Conservation (phyloP, 192 early-diverging fungal species). For the Glomus cerebriforme region DNA sequence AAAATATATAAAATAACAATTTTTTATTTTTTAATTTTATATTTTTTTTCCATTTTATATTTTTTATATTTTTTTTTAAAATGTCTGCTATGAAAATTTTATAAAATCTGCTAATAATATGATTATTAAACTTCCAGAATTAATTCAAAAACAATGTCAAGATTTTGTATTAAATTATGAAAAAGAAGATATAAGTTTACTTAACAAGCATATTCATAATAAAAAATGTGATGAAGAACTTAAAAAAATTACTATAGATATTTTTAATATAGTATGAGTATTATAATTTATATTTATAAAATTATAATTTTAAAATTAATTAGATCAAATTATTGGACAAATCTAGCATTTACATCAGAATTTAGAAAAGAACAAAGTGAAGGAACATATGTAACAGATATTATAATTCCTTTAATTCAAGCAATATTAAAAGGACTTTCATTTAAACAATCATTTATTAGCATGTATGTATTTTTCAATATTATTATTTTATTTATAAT, state of each 20-base stretch:
- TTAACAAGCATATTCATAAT: background rate
- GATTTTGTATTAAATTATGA: background rate
- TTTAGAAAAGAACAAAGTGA: conserved; percentile 9
- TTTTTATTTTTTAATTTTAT: too few species aligned
- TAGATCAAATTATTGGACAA: background rate
- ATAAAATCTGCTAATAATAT: too few species aligned
- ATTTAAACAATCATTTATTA: background rate
- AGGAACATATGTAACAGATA: conserved; percentile 18
- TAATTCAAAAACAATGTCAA: background rate
- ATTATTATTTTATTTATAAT: background rate
- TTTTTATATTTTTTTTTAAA: too few species aligned
- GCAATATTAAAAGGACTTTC: background rate
- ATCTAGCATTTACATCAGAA: background rate
- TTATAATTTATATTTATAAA: background rate
- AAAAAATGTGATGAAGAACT: background rate
- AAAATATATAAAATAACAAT: too few species aligned
- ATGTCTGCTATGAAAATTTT: too few species aligned
- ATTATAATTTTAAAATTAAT: background rate
- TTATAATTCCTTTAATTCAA: background rate
- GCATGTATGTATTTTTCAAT: background rate
- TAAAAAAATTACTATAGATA: background rate
- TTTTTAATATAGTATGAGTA: background rate
- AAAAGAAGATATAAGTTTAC: background rate
- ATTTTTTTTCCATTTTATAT: too few species aligned
- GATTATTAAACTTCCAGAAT: background rate